Evolutionary conservation across 2,329 filamentous ascomycete species (phyloP).

Genomic region (Aureobasidium mangrovei): DNA sequence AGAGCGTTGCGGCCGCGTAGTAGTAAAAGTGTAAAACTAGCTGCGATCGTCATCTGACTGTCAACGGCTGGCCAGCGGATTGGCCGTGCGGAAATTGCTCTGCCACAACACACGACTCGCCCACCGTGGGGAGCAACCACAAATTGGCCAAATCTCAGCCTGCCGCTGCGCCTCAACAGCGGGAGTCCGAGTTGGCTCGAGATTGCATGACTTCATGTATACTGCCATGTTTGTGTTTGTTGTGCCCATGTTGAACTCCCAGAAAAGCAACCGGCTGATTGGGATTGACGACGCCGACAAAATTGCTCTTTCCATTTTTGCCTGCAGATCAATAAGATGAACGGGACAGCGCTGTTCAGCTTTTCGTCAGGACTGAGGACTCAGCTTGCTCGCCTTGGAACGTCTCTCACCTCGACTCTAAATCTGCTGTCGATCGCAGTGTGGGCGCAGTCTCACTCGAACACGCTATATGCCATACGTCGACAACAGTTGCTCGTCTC

Average conservation of each 20-base stretch:
- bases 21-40: neutral
- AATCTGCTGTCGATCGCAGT: too few relatives aligned
- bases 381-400: neutral
- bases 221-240: constrained; percentile 6
- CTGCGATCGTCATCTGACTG: constrained; percentile 9
- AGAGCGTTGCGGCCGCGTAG: constrained; percentile 9
- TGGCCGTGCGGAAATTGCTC: constrained; percentile 7
- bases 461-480: too few relatives aligned
- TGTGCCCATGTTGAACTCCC: neutral
- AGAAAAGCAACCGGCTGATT: constrained; percentile 3
- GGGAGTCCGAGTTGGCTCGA: neutral
- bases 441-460: too few relatives aligned
- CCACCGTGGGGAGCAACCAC: constrained; percentile 6
- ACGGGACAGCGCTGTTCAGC: neutral
- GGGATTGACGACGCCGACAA: neutral
- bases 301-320: neutral
- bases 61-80: constrained; percentile 6
- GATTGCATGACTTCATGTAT: constrained; percentile 10
- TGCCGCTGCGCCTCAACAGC: constrained; percentile 11
- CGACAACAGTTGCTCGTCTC: too few relatives aligned
- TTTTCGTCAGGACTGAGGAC: neutral
- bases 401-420: neutral
- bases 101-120: constrained; percentile 6
- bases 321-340: constrained; percentile 9
- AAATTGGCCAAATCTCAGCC: constrained; percentile 12